Conservation (phyloP, 139 green algal genomes). For the Ostreobium quekettii region DNA sequence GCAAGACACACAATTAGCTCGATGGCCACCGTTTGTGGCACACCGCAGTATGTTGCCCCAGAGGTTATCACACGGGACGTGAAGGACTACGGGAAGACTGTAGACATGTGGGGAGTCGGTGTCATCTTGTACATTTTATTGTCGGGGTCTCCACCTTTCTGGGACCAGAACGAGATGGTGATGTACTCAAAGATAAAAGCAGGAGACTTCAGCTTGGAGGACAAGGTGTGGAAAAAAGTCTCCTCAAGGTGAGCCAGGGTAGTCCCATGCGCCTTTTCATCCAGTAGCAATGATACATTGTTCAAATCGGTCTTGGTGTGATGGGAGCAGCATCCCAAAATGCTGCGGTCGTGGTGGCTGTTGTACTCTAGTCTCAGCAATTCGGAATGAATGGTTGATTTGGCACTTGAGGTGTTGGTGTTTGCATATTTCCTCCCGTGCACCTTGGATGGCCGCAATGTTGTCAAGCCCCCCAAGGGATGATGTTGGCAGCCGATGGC, state of each 20-base stretch:
- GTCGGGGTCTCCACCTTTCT: constrained; percentile 84
- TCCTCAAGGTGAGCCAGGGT: constrained; percentile 36
- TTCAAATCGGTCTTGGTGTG: no score
- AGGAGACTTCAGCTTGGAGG: constrained; percentile 66
- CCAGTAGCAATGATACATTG: no score
- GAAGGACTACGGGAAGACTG: constrained; percentile 14
- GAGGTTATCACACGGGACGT: constrained; percentile 70
- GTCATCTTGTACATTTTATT: constrained; percentile 81
- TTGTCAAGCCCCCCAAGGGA: no score
- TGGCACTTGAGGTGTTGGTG: no score
- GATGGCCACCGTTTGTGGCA: constrained; percentile 80
- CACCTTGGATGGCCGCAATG: no score
- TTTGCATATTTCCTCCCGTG: no score
- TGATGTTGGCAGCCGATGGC: no score
- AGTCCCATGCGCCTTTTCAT: no score
- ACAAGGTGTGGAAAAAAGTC: constrained; percentile 72
- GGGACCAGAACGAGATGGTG: constrained; percentile 69
- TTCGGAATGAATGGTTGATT: no score
- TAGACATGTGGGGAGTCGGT: constrained; percentile 67
- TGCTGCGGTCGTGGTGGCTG: no score
- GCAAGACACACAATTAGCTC: constrained; percentile 47
- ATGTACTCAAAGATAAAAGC: constrained; percentile 79
- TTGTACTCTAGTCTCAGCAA: no score
- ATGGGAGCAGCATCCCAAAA: no score
- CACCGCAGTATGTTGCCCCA: constrained; percentile 85